Conservation (phyloP, 208 protist species). For the Leishmania guyanensis region DNA sequence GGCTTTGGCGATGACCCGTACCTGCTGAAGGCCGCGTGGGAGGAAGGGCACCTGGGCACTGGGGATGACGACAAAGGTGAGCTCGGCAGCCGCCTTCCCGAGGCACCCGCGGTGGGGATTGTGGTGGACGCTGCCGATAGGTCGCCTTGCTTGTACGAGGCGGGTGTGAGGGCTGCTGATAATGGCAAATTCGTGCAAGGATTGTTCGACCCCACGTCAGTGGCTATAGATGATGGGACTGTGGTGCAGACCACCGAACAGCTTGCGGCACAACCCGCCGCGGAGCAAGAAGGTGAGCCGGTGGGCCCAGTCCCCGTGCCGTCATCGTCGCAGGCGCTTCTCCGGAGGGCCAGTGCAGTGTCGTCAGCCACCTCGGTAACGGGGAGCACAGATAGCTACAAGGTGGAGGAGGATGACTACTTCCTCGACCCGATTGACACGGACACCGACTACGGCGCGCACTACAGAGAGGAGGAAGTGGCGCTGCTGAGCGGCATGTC, state of each 20-base stretch:
- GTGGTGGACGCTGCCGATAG: neutral
- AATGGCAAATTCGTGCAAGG: neutral
- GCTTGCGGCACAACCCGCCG: neutral
- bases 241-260: neutral
- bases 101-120: neutral
- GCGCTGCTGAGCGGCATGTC: conserved; percentile 32
- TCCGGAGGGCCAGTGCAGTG: neutral
- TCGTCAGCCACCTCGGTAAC: conserved; percentile 14
- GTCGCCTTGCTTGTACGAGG: neutral
- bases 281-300: neutral
- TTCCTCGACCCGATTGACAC: conserved; percentile 50
- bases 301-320: neutral
- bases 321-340: neutral
- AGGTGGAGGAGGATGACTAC: conserved; percentile 42
- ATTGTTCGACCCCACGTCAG: neutral
- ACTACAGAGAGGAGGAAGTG: conserved; percentile 29
- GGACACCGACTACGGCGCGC: conserved; percentile 26
- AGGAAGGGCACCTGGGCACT: conserved; percentile 26
- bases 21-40: conserved; percentile 30
- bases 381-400: conserved; percentile 36
- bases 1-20: conserved; percentile 27
- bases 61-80: conserved; percentile 2
- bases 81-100: neutral
- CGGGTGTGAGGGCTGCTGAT: neutral
- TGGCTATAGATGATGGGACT: neutral